Conservation (phyloP, 441 rosid genomes). For the Gossypium lobatum region DNA sequence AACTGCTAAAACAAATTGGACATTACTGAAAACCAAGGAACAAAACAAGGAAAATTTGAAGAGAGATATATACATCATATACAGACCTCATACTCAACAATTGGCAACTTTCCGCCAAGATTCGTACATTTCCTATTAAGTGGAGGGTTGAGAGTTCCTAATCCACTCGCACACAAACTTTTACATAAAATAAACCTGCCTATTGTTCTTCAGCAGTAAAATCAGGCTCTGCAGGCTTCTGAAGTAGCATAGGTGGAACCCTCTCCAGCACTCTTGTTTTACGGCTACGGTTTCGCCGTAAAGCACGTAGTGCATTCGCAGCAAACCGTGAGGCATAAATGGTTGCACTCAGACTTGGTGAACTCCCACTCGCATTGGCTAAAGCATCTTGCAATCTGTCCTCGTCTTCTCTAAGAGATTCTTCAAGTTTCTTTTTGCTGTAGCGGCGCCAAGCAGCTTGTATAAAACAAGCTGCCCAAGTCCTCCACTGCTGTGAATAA, state of each 20-base stretch:
- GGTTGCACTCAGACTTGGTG: constrained; percentile 72
- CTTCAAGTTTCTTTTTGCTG: constrained; percentile 60
- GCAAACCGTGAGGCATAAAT: constrained; percentile 75
- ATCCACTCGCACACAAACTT: background rate
- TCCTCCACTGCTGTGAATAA: constrained; percentile 81
- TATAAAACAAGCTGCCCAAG: constrained; percentile 89
- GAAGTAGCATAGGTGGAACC: constrained; percentile 54
- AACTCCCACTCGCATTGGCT: constrained; percentile 51
- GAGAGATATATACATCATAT: background rate
- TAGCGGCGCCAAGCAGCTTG: constrained; percentile 84
- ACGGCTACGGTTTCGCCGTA: constrained; percentile 38
- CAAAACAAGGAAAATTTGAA: background rate
- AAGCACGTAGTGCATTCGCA: constrained; percentile 53
- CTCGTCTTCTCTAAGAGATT: constrained; percentile 62
- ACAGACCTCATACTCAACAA: background rate
- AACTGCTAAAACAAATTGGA: background rate
- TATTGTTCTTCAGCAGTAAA: constrained; percentile 51
- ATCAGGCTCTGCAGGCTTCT: constrained; percentile 84
- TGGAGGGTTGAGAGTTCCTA: background rate
- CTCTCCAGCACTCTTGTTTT: constrained; percentile 49
- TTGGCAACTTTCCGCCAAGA: background rate
- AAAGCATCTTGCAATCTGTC: constrained; percentile 66
- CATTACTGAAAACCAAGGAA: background rate
- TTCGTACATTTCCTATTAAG: background rate
- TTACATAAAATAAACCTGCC: constrained; percentile 5